Percentiles rank a stretch among this genome's conserved stretches.
These are phyloP conservation scores for Cyclotella sp. DNA, from an alignment of 108 stramenopile genomes.

Conservation along the genomic window DNA sequence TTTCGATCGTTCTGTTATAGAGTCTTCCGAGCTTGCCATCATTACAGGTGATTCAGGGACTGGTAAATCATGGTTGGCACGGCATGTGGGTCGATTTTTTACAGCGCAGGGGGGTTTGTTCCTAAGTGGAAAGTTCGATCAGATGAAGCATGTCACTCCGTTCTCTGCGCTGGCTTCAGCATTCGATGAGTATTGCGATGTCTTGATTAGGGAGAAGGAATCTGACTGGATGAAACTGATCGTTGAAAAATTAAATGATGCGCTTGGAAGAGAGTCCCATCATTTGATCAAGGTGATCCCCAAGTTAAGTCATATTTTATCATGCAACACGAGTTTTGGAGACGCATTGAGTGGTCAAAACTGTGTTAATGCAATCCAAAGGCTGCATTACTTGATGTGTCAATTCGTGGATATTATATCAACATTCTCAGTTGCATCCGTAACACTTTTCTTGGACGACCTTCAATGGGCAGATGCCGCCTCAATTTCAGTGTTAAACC, in stretches of 20 bases:
- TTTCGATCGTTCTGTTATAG: slow-evolving; percentile 2
- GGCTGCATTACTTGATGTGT: slow-evolving; percentile 23
- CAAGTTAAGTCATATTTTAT: slow-evolving; percentile 7
- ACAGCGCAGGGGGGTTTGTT: slow-evolving; percentile 12
- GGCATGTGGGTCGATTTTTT: neutral
- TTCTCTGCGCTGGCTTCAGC: slow-evolving; percentile 19
- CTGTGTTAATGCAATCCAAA: slow-evolving; percentile 10
- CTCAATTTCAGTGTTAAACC: slow-evolving; percentile 13
- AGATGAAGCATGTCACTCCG: slow-evolving; percentile 5
- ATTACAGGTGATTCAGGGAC: neutral
- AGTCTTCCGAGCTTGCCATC: neutral
- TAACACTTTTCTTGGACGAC: slow-evolving; percentile 36
- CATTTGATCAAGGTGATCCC: slow-evolving; percentile 17
- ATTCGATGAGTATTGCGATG: slow-evolving; percentile 23
- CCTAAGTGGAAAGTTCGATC: slow-evolving; percentile 27
- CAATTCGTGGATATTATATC: slow-evolving; percentile 21
- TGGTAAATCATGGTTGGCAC: slow-evolving; percentile 5
- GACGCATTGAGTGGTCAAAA: neutral
- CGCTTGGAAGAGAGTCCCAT: slow-evolving; percentile 2
- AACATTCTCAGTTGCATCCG: neutral
- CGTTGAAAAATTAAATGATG: neutral
- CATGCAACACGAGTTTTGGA: neutral
- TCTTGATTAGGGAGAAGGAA: neutral
- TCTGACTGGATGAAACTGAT: neutral
- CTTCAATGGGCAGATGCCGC: slow-evolving; percentile 32